A percentile compares a stretch with the other conserved stretches of the same genome.
Evolutionary conservation across 257 asterid species (phyloP).

Genomic region (Capsicum pubescens): DNA sequence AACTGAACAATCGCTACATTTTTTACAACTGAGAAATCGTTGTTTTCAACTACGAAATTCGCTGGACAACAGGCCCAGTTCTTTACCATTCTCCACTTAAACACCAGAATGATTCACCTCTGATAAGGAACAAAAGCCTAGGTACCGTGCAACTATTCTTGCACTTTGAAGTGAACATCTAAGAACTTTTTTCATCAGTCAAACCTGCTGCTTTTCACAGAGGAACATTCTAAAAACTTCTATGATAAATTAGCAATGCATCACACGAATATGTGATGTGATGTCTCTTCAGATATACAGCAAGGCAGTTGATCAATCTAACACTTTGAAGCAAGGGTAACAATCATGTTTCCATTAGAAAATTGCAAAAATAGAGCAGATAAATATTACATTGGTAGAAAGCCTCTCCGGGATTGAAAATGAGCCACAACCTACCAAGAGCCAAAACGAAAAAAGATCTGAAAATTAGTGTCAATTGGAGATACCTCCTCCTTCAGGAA

Average conservation of each 20-base stretch:
- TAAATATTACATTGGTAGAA: not conserved
- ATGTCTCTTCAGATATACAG: not conserved
- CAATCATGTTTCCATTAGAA: not conserved
- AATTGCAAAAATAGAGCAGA: not conserved
- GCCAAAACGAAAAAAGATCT: conserved; percentile 19
- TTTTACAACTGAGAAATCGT: no score
- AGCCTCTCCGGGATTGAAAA: conserved; percentile 27
- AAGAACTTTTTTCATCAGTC: no score
- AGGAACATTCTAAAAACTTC: no score
- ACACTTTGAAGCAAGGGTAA: not conserved
- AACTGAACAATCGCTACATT: no score
- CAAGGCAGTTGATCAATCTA: not conserved
- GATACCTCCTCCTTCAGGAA: conserved; percentile 54
- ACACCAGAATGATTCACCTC: no score
- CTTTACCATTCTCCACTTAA: no score
- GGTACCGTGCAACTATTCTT: no score
- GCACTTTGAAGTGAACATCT: no score
- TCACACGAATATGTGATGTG: not conserved
- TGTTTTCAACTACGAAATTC: no score
- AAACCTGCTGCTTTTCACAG: not conserved
- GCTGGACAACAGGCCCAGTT: no score
- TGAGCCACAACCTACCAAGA: conserved; percentile 18
- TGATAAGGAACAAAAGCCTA: no score
- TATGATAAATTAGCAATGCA: no score
- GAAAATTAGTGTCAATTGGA: conserved; percentile 43